Evolutionary conservation across 139 green algal genomes (phyloP), one percentile per base, ranked within the genome.

Genomic region (Mychonastes homosphaera): DNA sequence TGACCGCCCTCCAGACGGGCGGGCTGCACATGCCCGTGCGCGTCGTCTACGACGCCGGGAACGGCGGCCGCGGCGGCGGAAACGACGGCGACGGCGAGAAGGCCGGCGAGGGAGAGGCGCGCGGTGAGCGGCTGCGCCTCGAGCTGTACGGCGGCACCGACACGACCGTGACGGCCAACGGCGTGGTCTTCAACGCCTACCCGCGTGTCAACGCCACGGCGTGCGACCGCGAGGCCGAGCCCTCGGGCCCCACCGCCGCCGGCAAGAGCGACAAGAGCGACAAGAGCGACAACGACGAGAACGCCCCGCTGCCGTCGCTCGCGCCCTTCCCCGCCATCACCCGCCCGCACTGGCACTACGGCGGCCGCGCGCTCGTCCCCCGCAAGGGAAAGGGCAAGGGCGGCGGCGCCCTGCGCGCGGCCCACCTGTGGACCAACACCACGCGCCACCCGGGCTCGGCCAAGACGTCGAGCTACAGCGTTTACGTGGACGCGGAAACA

Each of bases 111-210:
- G 56, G 35, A 28, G 58, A 65, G 27, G 58, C 27, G 12, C 26
- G 35, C 34, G 4, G 18, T 0, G 16, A 40, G 19, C 43, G 56
- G 23, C 29, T 63, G 32, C 54, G 62, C 4, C 15, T 64, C 29
- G 69, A 76, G n/a, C 51, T 71, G 26, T 76, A 64, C 40, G 58
- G 41, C 21, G 69, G 69, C 0, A 23, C 71, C 24, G 69, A 76
- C 53, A 63, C n/a, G 30, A 68, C 18, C 3, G 36, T 62, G 6
- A 56, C 35, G 6, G 26, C 50, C 7, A 19, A 49, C 40, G 66
- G 58, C 40, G 49, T 18, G 47, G 32, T 35, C 30, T 74, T 59
- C 45, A 56, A 61, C n/a, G n/a, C 65, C 26, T 74, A 74, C 35
- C 67, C 67, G 4, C 67, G 67, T 18, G 62, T 74, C 41, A 45